A percentile compares a stretch with the other conserved stretches of the same genome.
phyloP scores from a whole-genome alignment of 1,284 basidiomycete genomes.

The Rhodofomes roseus region DNA sequence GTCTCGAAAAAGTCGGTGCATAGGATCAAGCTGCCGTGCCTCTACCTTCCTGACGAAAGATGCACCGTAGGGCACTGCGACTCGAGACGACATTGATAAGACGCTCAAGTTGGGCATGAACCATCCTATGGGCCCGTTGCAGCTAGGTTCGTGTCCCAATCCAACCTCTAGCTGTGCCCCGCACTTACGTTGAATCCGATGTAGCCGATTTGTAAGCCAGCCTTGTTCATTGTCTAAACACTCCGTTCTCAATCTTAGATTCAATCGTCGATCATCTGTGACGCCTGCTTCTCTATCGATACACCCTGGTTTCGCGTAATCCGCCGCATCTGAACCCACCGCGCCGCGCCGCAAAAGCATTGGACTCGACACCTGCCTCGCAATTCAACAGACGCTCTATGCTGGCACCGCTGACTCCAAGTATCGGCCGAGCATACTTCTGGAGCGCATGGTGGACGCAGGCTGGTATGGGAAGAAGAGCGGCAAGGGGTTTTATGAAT shows the following conservation, averaged over 20 bases:
- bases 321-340: not conserved
- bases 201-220: constrained; percentile 74
- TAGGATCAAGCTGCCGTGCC: not conserved
- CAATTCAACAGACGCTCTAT: constrained; percentile 87
- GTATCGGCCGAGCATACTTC: constrained; percentile 88
- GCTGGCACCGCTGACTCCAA: constrained; percentile 93
- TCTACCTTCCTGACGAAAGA: not conserved
- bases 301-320: not conserved
- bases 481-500: constrained; percentile 88
- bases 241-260: constrained; percentile 5
- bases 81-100: constrained; percentile 93
- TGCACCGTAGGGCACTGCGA: constrained; percentile 71
- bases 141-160: constrained; percentile 52
- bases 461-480: constrained; percentile 93
- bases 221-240: not conserved
- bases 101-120: constrained; percentile 93
- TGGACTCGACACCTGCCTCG: constrained; percentile 87
- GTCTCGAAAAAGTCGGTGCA: constrained; percentile 71
- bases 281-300: constrained; percentile 3
- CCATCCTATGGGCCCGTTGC: constrained; percentile 92
- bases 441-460: constrained; percentile 96
- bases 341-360: constrained; percentile 50
- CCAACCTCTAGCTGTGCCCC: not conserved
- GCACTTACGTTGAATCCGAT: not conserved
- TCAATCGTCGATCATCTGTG: not conserved